Base-by-base conservation (phyloP, 2,329 filamentous ascomycete genomes). In the Stromatinia cepivora region DNA sequence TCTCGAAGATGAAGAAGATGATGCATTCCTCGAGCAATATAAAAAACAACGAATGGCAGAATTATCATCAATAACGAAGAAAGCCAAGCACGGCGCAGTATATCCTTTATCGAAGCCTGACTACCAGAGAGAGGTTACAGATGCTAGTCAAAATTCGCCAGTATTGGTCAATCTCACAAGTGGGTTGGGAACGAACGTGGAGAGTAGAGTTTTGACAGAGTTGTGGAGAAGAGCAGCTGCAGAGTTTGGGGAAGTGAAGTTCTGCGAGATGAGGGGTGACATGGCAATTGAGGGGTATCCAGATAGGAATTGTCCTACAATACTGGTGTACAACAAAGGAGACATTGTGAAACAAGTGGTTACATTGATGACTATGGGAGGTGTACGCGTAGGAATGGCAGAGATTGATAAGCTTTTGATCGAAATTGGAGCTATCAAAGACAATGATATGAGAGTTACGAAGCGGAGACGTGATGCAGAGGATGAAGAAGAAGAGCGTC, bases 261-360 rank as follows among this genome's bases (percentile, higher is more conserved):
- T 99, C 81, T 98, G 94, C 79, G 92, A 98, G 82, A 98, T 99
- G 75, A 87, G 90, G 75, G 95, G 90, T 9, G 90, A 93, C 77
- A 88, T 97, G 82, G 97, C 95, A 70, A 97, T 99, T 75, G 95
- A 98, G 79, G 93, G 93, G 53, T 99, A 99, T 80, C 95, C 95
- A 1, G 95, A 98, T 76, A 86, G 87, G 69, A 99, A 99, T 79
- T 97, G 93, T 70, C 95, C 95, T 1, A 99, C 95, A 0, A 93
- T 99, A 48, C 79, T 99, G 72, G 87, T 97, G 0, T 99, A 99
- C 81, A 91, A 90, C 78, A 93, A 97, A 76, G 93, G 93, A 25
- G 92, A 99, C 78, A 97, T 99, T 73, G 89, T 89, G 78, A 92
- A 89, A 82, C 95, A 99, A 81, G 82, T 97, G 65, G 91, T 99